Evolutionary conservation across 116 monocot species (phyloP), one percentile per base, ranked within the genome.

Genomic region (Phalaenopsis hybrid): DNA sequence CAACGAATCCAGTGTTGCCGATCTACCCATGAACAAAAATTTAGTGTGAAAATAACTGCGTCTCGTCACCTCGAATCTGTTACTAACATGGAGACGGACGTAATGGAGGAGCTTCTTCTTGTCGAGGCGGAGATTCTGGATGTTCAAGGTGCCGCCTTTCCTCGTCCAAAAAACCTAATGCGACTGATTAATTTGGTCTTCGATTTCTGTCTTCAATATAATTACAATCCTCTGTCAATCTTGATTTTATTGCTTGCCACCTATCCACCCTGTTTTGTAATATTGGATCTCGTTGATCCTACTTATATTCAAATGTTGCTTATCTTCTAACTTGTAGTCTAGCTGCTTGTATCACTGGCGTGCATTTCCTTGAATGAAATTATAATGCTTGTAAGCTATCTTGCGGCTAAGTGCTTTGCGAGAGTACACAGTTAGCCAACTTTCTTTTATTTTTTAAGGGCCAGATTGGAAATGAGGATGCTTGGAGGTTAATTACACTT

Each of bases 71-170:
- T 41, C 45, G 44, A 44, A 34, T 75, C 5, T 11, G 45, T 34
- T 76, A 67, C 25, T 45, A 41, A 78, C 44, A 90, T 92, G 92
- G 94, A 90, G 70, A 4, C 57, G 44, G 90, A 87, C 15, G 49
- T 92, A 46, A 82, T 82, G 84, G 87, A 86, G 87, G 98, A 98
- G 85, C 93, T 98, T 77, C 86, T 93, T 65, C 51, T 74, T 79
- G 98, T 98, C 33, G 93, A 95, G 84, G 86, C 93, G 20, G 95
- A 98, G 92, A 89, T 95, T 28, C 85, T 90, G 75, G 95, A 95
- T 21, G 88, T 95, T 59, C 93, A 92, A 93, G 93, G 95, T 89
- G 70, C 51, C 67, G 51, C 12, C 48, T 16, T 41, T 10, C 16
- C 70, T 4, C 68, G 34, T 6, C 11, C 41, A 59, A n/a, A 10